These are phyloP conservation scores for Ilyonectria destructans DNA, from an alignment of 2,329 filamentous ascomycete genomes.

Conservation along the genomic window DNA sequence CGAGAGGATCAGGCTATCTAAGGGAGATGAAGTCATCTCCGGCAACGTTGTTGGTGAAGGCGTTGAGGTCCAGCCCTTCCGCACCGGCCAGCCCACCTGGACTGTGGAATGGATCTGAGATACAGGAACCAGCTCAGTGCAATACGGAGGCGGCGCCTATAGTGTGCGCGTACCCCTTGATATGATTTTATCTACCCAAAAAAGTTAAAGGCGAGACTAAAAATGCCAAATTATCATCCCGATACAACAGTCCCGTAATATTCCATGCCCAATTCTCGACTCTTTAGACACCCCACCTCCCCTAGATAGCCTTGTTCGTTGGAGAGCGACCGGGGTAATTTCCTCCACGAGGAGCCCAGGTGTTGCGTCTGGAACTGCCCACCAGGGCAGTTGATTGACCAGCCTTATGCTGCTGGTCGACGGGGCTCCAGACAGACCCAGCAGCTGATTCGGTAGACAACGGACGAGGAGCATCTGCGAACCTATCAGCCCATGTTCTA, in stretches of 20 bases:
- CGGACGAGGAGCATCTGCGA: slow-evolving; percentile 21
- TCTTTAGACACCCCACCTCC: too few species aligned
- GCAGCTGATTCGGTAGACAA: slow-evolving; percentile 7
- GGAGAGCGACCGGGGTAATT: neutral
- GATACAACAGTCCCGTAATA: neutral
- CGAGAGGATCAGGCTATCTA: slow-evolving; percentile 3
- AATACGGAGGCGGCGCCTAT: slow-evolving; percentile 22
- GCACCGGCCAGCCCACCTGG: slow-evolving; percentile 9
- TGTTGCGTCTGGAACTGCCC: neutral
- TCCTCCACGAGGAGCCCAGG: slow-evolving; percentile 11
- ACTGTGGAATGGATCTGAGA: slow-evolving; percentile 10
- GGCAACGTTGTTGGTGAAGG: slow-evolving; percentile 2
- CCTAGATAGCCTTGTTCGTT: neutral
- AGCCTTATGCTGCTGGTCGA: slow-evolving; percentile 53
- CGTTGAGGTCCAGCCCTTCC: slow-evolving; percentile 8
- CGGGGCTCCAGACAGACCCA: slow-evolving; percentile 48
- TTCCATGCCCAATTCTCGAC: neutral
- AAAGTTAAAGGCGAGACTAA: slow-evolving; percentile 2
- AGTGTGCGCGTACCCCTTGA: slow-evolving; percentile 23
- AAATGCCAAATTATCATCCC: neutral
- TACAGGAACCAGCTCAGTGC: neutral
- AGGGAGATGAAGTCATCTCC: slow-evolving; percentile 4
- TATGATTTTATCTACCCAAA: slow-evolving; percentile 14
- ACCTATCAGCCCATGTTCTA: neutral
- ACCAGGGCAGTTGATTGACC: slow-evolving; percentile 30